Conservation (phyloP, 1,284 basidiomycete species). For the Trichosporon coremiiforme region DNA sequence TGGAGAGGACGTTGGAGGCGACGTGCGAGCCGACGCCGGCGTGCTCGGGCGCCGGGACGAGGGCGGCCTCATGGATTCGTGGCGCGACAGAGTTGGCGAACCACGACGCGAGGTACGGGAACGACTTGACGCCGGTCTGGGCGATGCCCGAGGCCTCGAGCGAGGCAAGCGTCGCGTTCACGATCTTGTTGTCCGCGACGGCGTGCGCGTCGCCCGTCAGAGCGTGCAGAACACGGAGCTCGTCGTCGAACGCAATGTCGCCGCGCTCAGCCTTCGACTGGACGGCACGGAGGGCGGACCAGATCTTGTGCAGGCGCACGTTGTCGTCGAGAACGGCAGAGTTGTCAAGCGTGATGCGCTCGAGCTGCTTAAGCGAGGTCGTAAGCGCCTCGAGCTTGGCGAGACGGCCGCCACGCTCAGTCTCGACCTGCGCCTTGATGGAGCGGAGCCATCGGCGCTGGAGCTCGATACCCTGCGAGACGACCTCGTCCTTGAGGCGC, state of each 20-base stretch:
- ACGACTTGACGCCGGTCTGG: conserved; percentile 83
- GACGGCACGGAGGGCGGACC: conserved; percentile 57
- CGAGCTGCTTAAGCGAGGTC: conserved; percentile 83
- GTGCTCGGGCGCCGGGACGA: conserved; percentile 72
- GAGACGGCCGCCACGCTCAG: conserved; percentile 92
- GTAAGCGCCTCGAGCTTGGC: conserved; percentile 93
- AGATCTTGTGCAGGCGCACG: conserved; percentile 70
- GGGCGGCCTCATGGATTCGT: conserved; percentile 79
- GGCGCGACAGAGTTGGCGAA: conserved; percentile 83
- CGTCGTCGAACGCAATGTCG: conserved; percentile 76
- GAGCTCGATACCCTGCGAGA: conserved; percentile 94
- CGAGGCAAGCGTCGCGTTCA: conserved; percentile 68
- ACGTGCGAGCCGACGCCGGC: conserved; percentile 86
- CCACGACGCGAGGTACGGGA: conserved; percentile 86
- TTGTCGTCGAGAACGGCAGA: conserved; percentile 85
- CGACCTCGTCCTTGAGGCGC: conserved; percentile 88
- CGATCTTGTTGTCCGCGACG: conserved; percentile 57
- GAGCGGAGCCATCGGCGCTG: conserved; percentile 96
- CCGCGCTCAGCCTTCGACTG: conserved; percentile 62
- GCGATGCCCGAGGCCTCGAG: conserved; percentile 76
- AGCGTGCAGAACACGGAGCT: conserved; percentile 75
- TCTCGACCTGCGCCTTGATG: conserved; percentile 92
- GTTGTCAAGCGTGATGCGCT: conserved; percentile 89
- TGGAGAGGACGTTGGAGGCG: conserved; percentile 74
- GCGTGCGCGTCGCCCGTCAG: conserved; percentile 58